These are phyloP conservation scores for Hypholoma sublateritium DNA, from an alignment of 768 basidiomycete genomes.

Conservation along the genomic window DNA sequence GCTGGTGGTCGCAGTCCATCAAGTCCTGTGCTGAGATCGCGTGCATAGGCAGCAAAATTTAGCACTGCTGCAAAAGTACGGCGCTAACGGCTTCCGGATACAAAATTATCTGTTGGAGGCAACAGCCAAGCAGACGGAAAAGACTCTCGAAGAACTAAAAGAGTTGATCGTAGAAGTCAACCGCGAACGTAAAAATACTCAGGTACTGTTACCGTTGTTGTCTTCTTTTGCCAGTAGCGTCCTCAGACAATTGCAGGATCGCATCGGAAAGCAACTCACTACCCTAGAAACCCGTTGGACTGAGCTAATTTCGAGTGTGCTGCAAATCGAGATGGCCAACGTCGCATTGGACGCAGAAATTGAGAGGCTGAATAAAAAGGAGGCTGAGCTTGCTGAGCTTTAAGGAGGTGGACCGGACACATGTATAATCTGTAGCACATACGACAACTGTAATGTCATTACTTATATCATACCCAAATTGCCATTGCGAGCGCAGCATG, in stretches of 20 bases:
- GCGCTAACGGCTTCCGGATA: slow-evolving; percentile 88
- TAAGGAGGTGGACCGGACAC: slow-evolving; percentile 15
- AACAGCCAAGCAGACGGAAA: slow-evolving; percentile 70
- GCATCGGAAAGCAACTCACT: slow-evolving; percentile 75
- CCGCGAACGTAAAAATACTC: slow-evolving; percentile 81
- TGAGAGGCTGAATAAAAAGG: slow-evolving; percentile 53
- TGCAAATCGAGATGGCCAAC: slow-evolving; percentile 97
- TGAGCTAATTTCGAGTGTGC: slow-evolving; percentile 83
- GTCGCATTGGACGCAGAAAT: slow-evolving; percentile 84
- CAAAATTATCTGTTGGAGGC: slow-evolving; percentile 87
- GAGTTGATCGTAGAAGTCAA: slow-evolving; percentile 84
- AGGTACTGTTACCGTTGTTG: slow-evolving; percentile 44
- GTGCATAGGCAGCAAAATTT: slow-evolving; percentile 74
- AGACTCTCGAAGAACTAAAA: slow-evolving; percentile 73
- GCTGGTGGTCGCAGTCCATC: neutral
- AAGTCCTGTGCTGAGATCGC: slow-evolving; percentile 8
- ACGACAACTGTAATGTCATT: slow-evolving; percentile 7
- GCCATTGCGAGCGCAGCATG: neutral
- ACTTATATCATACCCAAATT: neutral
- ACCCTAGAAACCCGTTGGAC: slow-evolving; percentile 89
- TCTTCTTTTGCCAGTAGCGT: slow-evolving; percentile 4
- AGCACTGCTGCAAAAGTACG: slow-evolving; percentile 81
- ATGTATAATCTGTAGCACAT: slow-evolving; percentile 13
- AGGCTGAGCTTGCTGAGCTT: slow-evolving; percentile 58
- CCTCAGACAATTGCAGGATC: slow-evolving; percentile 48